These are phyloP conservation scores for Cyathus striatus DNA, from an alignment of 768 basidiomycete species.

Conservation along the genomic window DNA sequence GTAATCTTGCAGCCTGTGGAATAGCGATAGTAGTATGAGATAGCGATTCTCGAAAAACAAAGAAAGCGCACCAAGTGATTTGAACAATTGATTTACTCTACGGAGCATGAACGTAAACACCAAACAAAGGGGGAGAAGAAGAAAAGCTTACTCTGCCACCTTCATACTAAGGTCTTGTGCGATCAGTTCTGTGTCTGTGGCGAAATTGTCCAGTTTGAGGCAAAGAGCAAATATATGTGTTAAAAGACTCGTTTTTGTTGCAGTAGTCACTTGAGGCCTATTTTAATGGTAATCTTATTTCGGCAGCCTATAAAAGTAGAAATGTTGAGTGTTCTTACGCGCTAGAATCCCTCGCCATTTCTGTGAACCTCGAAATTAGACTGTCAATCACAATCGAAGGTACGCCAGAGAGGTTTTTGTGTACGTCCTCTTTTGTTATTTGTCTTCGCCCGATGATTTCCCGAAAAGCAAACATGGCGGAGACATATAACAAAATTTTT, in stretches of 20 bases:
- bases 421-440: slow-evolving; percentile 45
- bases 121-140: too few relatives aligned
- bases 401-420: slow-evolving; percentile 51
- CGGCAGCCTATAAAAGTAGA: not conserved
- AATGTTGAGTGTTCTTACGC: too few relatives aligned
- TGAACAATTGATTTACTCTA: slow-evolving; percentile 66
- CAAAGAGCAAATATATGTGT: slow-evolving; percentile 80
- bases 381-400: slow-evolving; percentile 69
- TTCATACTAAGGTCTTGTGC: slow-evolving; percentile 73
- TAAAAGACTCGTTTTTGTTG: slow-evolving; percentile 66
- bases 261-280: slow-evolving; percentile 47
- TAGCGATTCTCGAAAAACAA: not conserved
- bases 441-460: slow-evolving; percentile 30
- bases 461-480: slow-evolving; percentile 74
- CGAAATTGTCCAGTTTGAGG: slow-evolving; percentile 74
- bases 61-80: slow-evolving; percentile 52
- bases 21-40: slow-evolving; percentile 2
- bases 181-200: slow-evolving; percentile 60
- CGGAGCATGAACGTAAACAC: slow-evolving; percentile 3
- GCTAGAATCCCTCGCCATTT: slow-evolving; percentile 61
- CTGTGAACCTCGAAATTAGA: slow-evolving; percentile 76
- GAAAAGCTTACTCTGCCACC: slow-evolving; percentile 60
- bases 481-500: slow-evolving; percentile 75
- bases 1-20: slow-evolving; percentile 66
- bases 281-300: not conserved